Percentiles rank a stretch among this genome's conserved stretches.
These are phyloP conservation scores for Cytospora piceae DNA, from an alignment of 2,329 filamentous ascomycete species.

Conservation along the genomic window DNA sequence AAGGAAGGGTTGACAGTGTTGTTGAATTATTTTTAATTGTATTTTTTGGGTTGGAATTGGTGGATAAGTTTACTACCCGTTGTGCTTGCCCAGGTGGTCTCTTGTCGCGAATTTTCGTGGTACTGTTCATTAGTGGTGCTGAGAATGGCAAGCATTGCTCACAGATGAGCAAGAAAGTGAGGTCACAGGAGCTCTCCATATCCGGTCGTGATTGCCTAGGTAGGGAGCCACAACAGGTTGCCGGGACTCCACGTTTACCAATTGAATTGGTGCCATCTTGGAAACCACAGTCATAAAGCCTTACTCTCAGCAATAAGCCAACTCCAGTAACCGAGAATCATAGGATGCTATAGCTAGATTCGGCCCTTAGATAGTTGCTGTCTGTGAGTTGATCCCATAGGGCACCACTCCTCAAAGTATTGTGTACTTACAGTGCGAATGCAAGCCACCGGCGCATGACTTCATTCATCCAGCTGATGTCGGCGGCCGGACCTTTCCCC, in stretches of 20 bases:
- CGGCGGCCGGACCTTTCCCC: constrained; percentile 1
- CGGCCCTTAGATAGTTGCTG: too few species aligned
- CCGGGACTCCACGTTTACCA: background rate
- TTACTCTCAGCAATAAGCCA: background rate
- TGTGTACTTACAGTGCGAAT: background rate
- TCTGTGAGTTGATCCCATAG: too few species aligned
- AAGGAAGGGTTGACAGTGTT: background rate
- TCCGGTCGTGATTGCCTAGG: background rate
- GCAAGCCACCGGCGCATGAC: constrained; percentile 21
- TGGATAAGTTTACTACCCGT: background rate
- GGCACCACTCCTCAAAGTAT: too few species aligned
- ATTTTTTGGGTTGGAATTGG: background rate
- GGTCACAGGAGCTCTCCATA: constrained; percentile 7
- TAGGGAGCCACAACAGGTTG: background rate
- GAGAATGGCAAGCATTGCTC: background rate
- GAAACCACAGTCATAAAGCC: background rate
- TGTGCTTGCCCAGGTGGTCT: too few species aligned
- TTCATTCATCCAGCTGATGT: constrained; percentile 25
- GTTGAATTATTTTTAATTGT: background rate
- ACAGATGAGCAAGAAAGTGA: background rate
- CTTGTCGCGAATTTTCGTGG: background rate
- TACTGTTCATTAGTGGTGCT: background rate
- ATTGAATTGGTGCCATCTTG: background rate
- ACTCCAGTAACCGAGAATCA: background rate
- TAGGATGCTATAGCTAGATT: too few species aligned